These are phyloP conservation scores for Phytophthora megakarya DNA, from an alignment of 352 stramenopile genomes.

Conservation along the genomic window DNA sequence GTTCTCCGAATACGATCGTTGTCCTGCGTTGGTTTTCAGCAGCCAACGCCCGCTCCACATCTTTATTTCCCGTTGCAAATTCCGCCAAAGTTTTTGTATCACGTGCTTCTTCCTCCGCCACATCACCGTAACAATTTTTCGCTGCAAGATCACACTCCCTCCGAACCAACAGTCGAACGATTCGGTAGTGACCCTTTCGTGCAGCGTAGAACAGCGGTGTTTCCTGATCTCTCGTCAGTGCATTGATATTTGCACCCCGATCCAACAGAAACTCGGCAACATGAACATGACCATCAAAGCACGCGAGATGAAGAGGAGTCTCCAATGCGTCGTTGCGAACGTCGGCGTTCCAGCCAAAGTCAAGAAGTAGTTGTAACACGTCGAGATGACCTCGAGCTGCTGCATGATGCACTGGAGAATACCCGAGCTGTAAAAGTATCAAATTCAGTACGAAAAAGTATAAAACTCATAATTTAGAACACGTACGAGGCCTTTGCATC, in stretches of 20 bases:
- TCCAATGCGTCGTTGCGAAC: conserved; percentile 55
- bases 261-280: conserved; percentile 70
- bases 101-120: conserved; percentile 66
- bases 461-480: neutral
- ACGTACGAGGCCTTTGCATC: conserved; percentile 69
- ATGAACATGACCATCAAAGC: conserved; percentile 57
- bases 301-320: conserved; percentile 72
- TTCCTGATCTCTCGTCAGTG: conserved; percentile 55
- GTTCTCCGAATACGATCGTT: conserved; percentile 14
- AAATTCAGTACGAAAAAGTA: neutral
- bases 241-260: conserved; percentile 60
- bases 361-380: conserved; percentile 63
- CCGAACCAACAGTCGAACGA: conserved; percentile 65
- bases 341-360: conserved; percentile 66
- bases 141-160: conserved; percentile 60
- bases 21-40: conserved; percentile 1
- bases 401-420: conserved; percentile 72
- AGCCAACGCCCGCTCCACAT: conserved; percentile 38
- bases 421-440: conserved; percentile 47
- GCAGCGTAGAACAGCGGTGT: conserved; percentile 79
- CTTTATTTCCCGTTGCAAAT: conserved; percentile 58
- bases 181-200: conserved; percentile 63
- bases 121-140: conserved; percentile 70
- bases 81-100: conserved; percentile 59
- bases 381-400: conserved; percentile 68